Percentiles rank a stretch among this genome's conserved stretches.
phyloP scores from a whole-genome alignment of 176 grass and related monocot genomes.

The Oryza glumipatula region DNA sequence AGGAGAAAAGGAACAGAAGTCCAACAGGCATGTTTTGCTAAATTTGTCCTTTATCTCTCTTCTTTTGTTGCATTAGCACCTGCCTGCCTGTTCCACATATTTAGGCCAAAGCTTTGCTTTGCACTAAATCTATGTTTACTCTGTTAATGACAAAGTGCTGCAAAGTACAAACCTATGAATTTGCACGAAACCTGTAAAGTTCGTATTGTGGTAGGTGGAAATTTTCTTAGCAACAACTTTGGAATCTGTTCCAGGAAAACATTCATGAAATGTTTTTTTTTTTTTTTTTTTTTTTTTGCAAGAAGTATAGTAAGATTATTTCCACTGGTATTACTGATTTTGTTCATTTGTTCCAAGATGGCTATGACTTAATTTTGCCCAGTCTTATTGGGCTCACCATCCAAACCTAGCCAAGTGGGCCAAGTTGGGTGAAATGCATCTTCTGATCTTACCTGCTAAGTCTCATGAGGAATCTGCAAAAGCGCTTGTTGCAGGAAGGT shows the following conservation, averaged over 20 bases:
- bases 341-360: background rate
- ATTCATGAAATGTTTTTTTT: too few species aligned
- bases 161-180: background rate
- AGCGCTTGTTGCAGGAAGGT: background rate
- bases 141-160: background rate
- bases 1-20: background rate
- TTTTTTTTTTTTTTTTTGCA: too few species aligned
- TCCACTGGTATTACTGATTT: background rate
- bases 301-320: background rate
- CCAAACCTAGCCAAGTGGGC: constrained; percentile 21
- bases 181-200: background rate
- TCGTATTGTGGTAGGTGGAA: too few species aligned
- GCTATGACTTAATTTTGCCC: background rate
- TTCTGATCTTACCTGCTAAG: background rate
- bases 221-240: too few species aligned
- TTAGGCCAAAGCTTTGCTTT: background rate
- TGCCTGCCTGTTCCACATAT: background rate
- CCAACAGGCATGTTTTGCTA: background rate
- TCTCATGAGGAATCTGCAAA: background rate
- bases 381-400: background rate
- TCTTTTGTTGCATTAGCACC: background rate
- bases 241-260: too few species aligned
- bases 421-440: background rate
- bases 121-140: background rate
- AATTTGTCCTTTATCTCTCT: background rate